phyloP scores from a whole-genome alignment of 768 basidiomycete genomes.

The Lactarius sp. region DNA sequence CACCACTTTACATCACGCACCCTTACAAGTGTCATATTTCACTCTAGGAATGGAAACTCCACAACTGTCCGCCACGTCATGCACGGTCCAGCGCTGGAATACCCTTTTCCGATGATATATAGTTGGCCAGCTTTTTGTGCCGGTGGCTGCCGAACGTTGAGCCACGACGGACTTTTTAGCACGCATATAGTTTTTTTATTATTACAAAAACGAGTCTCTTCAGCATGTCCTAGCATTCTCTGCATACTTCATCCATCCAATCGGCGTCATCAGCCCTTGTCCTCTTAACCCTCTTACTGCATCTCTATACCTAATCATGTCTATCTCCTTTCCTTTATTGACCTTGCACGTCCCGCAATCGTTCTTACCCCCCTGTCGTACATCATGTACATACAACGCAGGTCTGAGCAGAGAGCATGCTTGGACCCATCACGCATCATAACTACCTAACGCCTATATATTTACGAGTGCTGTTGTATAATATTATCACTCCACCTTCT shows the following conservation, averaged over 20 bases:
- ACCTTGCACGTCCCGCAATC: background rate
- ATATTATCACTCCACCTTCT: constrained; percentile 1
- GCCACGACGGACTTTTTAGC: constrained; percentile 6
- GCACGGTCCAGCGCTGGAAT: background rate
- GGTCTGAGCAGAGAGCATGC: background rate
- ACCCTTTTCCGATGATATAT: constrained; percentile 2
- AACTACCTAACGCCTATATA: background rate
- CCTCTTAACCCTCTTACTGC: background rate
- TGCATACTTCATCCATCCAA: constrained; percentile 8
- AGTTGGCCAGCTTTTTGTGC: background rate
- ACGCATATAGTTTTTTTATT: constrained; percentile 12
- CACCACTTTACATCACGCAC: constrained; percentile 21
- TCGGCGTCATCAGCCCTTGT: background rate
- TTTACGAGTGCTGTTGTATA: constrained; percentile 13
- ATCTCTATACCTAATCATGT: constrained; percentile 3
- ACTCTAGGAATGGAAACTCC: constrained; percentile 19
- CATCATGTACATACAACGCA: constrained; percentile 9
- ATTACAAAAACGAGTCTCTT: background rate
- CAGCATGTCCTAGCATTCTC: constrained; percentile 10
- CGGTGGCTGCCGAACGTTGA: background rate
- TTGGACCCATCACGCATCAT: background rate
- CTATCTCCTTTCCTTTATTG: background rate
- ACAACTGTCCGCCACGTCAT: background rate
- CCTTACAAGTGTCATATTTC: constrained; percentile 13
- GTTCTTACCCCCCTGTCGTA: constrained; percentile 7